Percentiles rank a stretch among this genome's conserved stretches.
Evolutionary conservation across 2,329 filamentous ascomycete species (phyloP).

Genomic region (Colletotrichum sp.): DNA sequence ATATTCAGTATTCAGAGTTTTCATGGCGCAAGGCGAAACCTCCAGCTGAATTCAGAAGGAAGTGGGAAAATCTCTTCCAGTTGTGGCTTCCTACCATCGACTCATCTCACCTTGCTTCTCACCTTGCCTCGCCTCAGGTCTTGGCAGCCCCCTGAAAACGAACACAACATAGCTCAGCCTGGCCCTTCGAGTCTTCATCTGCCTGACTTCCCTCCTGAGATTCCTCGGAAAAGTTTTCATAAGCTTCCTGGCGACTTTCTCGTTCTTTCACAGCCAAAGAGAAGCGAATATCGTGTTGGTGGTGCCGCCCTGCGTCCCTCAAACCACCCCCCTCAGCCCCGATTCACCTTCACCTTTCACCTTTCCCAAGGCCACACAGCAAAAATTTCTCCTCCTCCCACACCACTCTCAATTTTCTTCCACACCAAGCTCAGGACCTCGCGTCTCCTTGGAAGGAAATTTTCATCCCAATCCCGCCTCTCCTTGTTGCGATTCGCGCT

Average conservation of each 20-base stretch:
- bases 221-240: background rate
- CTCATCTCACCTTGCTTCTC: background rate
- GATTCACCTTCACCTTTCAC: background rate
- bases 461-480: background rate
- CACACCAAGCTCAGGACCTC: background rate
- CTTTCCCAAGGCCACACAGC: background rate
- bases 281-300: background rate
- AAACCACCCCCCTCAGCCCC: background rate
- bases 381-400: background rate
- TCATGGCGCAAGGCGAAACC: background rate
- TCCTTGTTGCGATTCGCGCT: background rate
- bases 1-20: background rate
- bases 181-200: background rate
- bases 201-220: fast-evolving
- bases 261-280: background rate
- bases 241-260: fast-evolving
- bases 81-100: background rate
- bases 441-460: background rate
- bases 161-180: background rate
- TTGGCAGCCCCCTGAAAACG: background rate
- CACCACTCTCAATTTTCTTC: background rate
- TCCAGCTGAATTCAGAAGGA: background rate
- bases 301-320: background rate
- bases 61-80: background rate
- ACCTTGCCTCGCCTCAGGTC: background rate